These are phyloP conservation scores for Mucor sp. DNA, from an alignment of 371 early-diverging fungal genomes.

Conservation along the genomic window DNA sequence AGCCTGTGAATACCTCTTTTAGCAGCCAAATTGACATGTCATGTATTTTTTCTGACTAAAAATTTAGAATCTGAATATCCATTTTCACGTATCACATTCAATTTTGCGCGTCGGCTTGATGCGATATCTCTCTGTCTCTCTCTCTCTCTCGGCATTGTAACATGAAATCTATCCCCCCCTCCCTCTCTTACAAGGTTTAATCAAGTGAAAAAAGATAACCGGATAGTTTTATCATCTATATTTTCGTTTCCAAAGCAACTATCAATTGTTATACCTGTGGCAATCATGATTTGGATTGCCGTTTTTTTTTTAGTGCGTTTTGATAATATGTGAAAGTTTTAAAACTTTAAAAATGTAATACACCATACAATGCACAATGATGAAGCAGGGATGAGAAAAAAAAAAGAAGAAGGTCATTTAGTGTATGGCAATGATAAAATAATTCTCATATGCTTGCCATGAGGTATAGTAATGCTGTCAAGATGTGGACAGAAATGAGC, in stretches of 20 bases:
- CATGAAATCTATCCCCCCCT: neutral
- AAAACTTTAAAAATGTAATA: neutral
- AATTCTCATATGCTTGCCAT: neutral
- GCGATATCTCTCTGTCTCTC: neutral
- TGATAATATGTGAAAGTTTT: neutral
- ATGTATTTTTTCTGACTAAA: neutral
- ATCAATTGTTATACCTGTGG: neutral
- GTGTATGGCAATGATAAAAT: neutral
- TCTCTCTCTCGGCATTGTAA: neutral
- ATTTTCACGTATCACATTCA: neutral
- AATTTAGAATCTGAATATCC: neutral
- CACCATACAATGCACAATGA: neutral
- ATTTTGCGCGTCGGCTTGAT: neutral
- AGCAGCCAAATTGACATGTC: neutral
- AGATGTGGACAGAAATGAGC: neutral
- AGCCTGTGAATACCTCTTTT: neutral
- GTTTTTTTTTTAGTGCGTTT: neutral
- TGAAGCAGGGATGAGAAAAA: neutral
- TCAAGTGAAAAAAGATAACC: neutral
- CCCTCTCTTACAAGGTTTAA: neutral
- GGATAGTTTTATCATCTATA: neutral
- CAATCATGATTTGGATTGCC: neutral
- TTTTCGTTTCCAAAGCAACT: neutral
- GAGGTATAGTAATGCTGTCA: neutral
- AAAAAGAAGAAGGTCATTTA: neutral